Evolutionary conservation across 208 protist species (phyloP).

Genomic region (Trichomonas tenax): DNA sequence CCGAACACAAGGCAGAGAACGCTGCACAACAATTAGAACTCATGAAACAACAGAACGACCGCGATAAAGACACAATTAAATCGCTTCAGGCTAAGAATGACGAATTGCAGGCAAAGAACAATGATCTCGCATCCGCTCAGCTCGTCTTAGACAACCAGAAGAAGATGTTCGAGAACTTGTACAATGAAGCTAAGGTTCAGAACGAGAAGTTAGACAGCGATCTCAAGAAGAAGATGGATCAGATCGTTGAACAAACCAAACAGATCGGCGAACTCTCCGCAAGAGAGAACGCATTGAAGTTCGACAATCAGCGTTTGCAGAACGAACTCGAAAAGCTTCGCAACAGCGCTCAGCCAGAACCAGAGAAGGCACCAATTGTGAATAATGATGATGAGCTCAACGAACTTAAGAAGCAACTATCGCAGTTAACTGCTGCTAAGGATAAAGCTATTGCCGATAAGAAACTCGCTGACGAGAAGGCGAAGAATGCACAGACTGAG

Average conservation of each 20-base stretch:
- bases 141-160: background rate
- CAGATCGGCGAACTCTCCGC: background rate
- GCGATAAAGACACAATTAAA: background rate
- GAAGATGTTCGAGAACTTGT: background rate
- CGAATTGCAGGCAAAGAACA: background rate
- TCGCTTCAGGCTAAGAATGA: background rate
- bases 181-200: background rate
- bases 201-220: background rate
- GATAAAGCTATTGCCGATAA: too few relatives aligned
- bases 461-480: too few relatives aligned
- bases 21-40: background rate
- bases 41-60: background rate
- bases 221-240: background rate
- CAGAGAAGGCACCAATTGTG: background rate
- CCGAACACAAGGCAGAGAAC: background rate
- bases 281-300: too few relatives aligned
- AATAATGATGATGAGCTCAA: background rate
- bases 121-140: background rate
- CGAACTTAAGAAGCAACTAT: background rate
- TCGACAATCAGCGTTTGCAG: background rate
- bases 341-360: background rate
- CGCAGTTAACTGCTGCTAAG: background rate
- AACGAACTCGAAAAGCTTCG: background rate
- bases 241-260: background rate
- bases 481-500: background rate